phyloP scores from a whole-genome alignment of 495 filamentous ascomycete species.

The Podospora sp. region DNA sequence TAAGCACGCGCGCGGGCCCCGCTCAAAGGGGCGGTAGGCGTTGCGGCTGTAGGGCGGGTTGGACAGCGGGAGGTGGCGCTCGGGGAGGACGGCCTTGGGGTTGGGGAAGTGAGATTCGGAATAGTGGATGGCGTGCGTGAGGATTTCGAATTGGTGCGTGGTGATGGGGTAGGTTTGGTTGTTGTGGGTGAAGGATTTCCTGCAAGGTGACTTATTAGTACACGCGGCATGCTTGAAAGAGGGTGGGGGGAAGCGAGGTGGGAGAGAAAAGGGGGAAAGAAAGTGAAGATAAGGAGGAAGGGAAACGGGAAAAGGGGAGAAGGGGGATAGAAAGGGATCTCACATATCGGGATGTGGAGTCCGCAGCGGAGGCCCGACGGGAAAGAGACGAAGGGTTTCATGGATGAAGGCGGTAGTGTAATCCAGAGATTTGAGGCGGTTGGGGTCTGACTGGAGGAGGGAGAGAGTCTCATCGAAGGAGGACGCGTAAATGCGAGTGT shows the following conservation, averaged over 20 bases:
- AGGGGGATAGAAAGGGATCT: neutral
- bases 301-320: no score
- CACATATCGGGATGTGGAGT: constrained; percentile 19
- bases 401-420: constrained; percentile 26
- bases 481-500: constrained; percentile 20
- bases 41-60: constrained; percentile 13
- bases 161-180: constrained; percentile 1
- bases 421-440: constrained; percentile 16
- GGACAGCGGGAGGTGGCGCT: constrained; percentile 10
- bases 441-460: neutral
- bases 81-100: constrained; percentile 6
- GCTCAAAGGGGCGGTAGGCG: constrained; percentile 46
- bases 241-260: no score
- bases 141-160: neutral
- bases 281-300: no score
- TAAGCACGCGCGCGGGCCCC: constrained; percentile 50
- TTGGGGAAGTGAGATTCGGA: neutral
- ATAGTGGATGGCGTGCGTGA: constrained; percentile 4
- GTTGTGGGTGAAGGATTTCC: constrained; percentile 1
- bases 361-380: constrained; percentile 20
- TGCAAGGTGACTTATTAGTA: neutral
- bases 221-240: no score
- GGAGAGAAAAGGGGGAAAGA: no score
- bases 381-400: constrained; percentile 28
- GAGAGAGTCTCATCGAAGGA: constrained; percentile 7